A percentile compares a stretch with the other conserved stretches of the same genome.
Evolutionary conservation across 2,329 filamentous ascomycete genomes (phyloP).

Genomic region (Nemania bipapillata): DNA sequence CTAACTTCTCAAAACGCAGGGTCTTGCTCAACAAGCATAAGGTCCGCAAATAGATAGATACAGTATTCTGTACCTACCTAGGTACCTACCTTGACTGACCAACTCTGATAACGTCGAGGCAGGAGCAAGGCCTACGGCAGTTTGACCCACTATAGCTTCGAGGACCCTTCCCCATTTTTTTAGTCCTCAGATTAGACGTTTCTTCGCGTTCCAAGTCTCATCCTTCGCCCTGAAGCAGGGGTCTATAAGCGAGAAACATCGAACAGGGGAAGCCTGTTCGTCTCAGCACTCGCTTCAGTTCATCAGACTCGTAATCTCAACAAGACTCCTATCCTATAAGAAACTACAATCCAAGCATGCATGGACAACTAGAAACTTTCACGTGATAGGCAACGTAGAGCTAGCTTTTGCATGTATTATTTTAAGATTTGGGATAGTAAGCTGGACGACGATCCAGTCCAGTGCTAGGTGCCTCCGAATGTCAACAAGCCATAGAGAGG

Average conservation of each 20-base stretch:
- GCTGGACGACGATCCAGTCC: conserved; percentile 43
- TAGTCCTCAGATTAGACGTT: conserved; percentile 37
- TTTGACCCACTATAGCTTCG: conserved; percentile 45
- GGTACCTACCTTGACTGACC: not conserved
- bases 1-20: conserved; percentile 23
- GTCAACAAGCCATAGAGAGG: conserved; percentile 39
- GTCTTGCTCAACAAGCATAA: not conserved
- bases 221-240: conserved; percentile 43
- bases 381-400: conserved; percentile 26
- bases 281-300: conserved; percentile 43
- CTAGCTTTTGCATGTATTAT: conserved; percentile 29
- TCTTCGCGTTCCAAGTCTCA: conserved; percentile 45
- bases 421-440: conserved; percentile 38
- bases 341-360: conserved; percentile 12
- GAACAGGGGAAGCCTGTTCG: conserved; percentile 42
- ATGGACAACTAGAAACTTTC: conserved; percentile 22
- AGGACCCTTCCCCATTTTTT: conserved; percentile 45
- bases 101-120: conserved; percentile 21
- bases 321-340: not conserved
- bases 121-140: conserved; percentile 28
- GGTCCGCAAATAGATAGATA: conserved; percentile 32
- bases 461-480: conserved; percentile 35
- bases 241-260: conserved; percentile 39
- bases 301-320: not conserved
- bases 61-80: too few species aligned